Base-by-base conservation (phyloP, 2,329 filamentous ascomycete genomes). In the Paraphaeosphaeria minitans region DNA sequence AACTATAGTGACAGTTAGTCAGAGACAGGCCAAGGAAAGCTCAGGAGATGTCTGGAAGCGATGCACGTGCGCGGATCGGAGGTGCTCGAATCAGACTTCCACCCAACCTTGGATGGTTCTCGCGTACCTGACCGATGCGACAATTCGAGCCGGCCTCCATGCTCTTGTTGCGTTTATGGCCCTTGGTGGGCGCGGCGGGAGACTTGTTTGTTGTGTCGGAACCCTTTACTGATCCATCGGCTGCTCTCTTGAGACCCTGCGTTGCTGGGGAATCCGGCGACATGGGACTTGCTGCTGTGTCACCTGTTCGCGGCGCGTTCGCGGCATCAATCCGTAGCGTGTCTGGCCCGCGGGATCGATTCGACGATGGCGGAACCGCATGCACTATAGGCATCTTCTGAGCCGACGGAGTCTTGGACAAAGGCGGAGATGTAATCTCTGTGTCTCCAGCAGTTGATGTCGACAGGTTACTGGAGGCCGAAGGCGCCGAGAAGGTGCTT, bases 61-160 rank as follows among this genome's bases (percentile, higher is more conserved):
- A 19, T 19, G 14, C 14, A 37, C 24, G 22, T 21, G 50, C 16
- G 37, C 9, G 29, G 4, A 42, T 33, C 13, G 16, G 7, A 9
- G 22, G 10, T n/a, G 5, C 5, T 29, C 7, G 22, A 2, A 21
- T 35, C 16, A 22, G 31, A 37, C n/a, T 21, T 31, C 16, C 24
- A 8, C 37, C 35, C 24, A 14, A 33, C 6, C 50, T 58, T 43
- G 47, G 29, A 24, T 52, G 35, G 10, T 62, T 70, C 37, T 55
- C 41, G 82, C 82, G 67, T 82, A 95, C 90, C 83, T 96, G 91
- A 75, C 90, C 89, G 66, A 94, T 91, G 66, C 87, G 89, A 69
- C 65, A 62, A 51, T 85, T 91, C 50, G 86, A 84, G 49, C 85
- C 83, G 9, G 87, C 87, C 59, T 91, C 81, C 56, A 87, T 83